A percentile compares a stretch with the other conserved stretches of the same genome.
These are phyloP conservation scores for Sodiomyces alkalinus DNA, from an alignment of 2,329 filamentous ascomycete genomes.

Conservation along the genomic window DNA sequence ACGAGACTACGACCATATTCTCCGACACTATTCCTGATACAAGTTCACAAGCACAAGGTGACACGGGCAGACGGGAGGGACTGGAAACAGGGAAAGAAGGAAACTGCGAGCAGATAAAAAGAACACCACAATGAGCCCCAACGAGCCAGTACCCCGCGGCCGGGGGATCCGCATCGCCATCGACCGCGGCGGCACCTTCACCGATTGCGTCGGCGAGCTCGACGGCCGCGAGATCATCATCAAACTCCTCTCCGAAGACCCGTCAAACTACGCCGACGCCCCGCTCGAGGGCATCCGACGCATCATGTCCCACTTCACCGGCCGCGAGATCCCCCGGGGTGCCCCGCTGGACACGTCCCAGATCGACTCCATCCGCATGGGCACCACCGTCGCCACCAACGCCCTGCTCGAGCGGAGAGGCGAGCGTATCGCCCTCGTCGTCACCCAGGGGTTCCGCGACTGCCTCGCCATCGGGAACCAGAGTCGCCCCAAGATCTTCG, in stretches of 20 bases:
- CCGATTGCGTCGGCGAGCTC: constrained; percentile 79
- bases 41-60: too few relatives aligned
- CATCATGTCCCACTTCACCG: constrained; percentile 64
- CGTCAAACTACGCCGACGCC: constrained; percentile 78
- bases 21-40: too few relatives aligned
- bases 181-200: constrained; percentile 76
- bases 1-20: too few relatives aligned
- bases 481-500: constrained; percentile 78
- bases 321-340: constrained; percentile 63
- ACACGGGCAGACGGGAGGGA: too few relatives aligned
- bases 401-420: constrained; percentile 82
- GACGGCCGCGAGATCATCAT: constrained; percentile 66
- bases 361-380: constrained; percentile 90
- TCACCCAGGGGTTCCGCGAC: constrained; percentile 78
- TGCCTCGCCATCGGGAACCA: constrained; percentile 85
- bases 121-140: constrained; percentile 8
- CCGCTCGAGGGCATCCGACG: constrained; percentile 83
- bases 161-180: constrained; percentile 64
- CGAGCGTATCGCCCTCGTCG: constrained; percentile 73
- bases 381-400: constrained; percentile 88
- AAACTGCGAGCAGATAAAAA: too few relatives aligned
- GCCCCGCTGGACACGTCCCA: constrained; percentile 64
- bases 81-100: too few relatives aligned
- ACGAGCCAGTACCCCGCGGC: constrained; percentile 20
- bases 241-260: constrained; percentile 82